Evolutionary conservation across 2,329 filamentous ascomycete genomes (phyloP).

Genomic region (Fusarium tuaranense): DNA sequence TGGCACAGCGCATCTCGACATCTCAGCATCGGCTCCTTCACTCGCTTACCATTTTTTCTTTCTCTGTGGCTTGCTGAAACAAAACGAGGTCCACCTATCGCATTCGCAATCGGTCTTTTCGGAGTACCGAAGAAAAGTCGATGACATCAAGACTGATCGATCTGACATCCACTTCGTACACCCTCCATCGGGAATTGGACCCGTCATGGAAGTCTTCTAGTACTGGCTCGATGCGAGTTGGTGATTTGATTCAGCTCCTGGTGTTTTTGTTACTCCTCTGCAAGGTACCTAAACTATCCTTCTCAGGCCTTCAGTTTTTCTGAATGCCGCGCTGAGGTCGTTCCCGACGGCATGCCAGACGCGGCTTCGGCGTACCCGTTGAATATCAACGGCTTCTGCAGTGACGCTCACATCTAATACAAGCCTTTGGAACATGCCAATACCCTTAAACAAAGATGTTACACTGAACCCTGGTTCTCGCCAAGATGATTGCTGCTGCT

Average conservation of each 20-base stretch:
- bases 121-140: conserved; percentile 10
- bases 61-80: not conserved
- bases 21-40: not conserved
- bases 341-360: not conserved
- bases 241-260: not conserved
- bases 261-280: not conserved
- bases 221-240: not conserved
- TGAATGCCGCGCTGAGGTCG: not conserved
- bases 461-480: not conserved
- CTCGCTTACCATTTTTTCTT: not conserved
- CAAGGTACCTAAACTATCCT: not conserved
- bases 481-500: not conserved
- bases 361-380: not conserved
- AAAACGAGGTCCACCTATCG: not conserved
- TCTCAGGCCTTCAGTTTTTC: not conserved
- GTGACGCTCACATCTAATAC: not conserved
- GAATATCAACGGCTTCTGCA: not conserved
- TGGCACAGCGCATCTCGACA: not conserved
- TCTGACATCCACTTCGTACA: conserved; percentile 4
- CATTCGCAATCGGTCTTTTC: conserved; percentile 5
- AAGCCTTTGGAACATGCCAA: not conserved
- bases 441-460: not conserved
- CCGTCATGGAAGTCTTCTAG: not conserved
- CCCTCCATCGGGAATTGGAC: conserved; percentile 1
- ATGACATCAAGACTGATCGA: conserved; percentile 36